A percentile compares a stretch with the other conserved stretches of the same genome.
Conservation (phyloP, 495 filamentous ascomycete species). For the Bacidia rubella region DNA sequence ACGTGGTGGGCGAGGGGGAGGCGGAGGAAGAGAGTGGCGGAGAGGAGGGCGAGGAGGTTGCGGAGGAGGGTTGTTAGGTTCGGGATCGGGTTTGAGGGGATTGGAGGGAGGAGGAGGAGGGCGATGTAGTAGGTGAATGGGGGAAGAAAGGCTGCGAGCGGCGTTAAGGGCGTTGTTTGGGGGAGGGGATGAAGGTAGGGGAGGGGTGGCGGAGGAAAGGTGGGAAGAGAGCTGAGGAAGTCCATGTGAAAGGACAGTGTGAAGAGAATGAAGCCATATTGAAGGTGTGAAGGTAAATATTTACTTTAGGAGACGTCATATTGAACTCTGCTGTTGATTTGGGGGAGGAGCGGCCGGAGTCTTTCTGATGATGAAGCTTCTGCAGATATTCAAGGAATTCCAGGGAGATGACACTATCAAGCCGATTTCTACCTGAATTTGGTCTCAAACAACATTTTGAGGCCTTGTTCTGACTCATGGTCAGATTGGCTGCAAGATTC, state of each 20-base stretch:
- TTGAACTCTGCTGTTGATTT: too few relatives aligned
- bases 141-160: conserved; percentile 12
- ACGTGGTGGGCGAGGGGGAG: conserved; percentile 17
- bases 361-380: too few relatives aligned
- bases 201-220: conserved; percentile 8
- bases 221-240: neutral
- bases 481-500: too few relatives aligned
- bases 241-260: neutral
- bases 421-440: too few relatives aligned
- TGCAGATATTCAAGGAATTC: too few relatives aligned
- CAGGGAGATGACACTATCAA: too few relatives aligned
- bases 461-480: too few relatives aligned
- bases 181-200: conserved; percentile 13
- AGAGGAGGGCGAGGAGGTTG: conserved; percentile 12
- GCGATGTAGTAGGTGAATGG: conserved; percentile 18
- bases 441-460: too few relatives aligned
- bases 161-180: conserved; percentile 11
- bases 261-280: too few relatives aligned
- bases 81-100: conserved; percentile 5
- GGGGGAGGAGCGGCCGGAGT: too few relatives aligned
- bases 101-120: conserved; percentile 16
- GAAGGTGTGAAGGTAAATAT: too few relatives aligned
- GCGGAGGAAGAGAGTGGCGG: conserved; percentile 14
- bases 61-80: conserved; percentile 11
- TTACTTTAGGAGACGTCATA: too few relatives aligned